A percentile compares a stretch with the other conserved stretches of the same genome.
phyloP scores from a whole-genome alignment of 176 grass and related monocot species.

The Musa beccarii region DNA sequence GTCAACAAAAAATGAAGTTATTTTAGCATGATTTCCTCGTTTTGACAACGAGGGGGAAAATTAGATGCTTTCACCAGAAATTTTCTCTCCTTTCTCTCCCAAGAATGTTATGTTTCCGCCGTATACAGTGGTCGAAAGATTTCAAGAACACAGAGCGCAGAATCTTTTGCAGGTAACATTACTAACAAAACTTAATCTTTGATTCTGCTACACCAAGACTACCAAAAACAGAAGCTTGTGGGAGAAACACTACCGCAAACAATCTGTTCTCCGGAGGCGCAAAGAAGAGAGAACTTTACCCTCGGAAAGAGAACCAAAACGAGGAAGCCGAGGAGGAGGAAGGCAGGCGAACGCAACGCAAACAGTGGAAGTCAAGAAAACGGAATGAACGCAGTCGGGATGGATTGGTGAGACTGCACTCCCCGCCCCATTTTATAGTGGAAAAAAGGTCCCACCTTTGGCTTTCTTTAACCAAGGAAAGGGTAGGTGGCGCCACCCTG shows the following conservation, averaged over 20 bases:
- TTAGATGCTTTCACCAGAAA: no score
- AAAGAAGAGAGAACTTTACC: slow-evolving; percentile 6
- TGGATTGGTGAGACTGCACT: background rate
- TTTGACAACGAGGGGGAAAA: no score
- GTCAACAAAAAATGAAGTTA: no score
- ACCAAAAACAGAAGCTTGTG: background rate
- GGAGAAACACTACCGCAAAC: background rate
- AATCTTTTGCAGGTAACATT: no score
- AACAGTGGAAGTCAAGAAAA: slow-evolving; percentile 6
- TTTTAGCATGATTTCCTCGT: no score
- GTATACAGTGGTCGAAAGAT: no score
- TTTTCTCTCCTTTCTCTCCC: no score
- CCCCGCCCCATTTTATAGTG: background rate
- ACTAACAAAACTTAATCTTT: no score
- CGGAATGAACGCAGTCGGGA: background rate
- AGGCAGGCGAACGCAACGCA: background rate
- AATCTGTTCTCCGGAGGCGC: background rate
- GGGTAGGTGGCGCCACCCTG: background rate
- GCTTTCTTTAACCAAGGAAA: background rate
- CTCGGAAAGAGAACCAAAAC: background rate
- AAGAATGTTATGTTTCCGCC: no score
- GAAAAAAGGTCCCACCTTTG: background rate
- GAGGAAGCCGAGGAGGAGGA: background rate
- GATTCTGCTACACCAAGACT: no score
- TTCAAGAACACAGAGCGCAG: no score